phyloP scores from a whole-genome alignment of 108 stramenopile species.

The Stephanodiscus minutulus region DNA sequence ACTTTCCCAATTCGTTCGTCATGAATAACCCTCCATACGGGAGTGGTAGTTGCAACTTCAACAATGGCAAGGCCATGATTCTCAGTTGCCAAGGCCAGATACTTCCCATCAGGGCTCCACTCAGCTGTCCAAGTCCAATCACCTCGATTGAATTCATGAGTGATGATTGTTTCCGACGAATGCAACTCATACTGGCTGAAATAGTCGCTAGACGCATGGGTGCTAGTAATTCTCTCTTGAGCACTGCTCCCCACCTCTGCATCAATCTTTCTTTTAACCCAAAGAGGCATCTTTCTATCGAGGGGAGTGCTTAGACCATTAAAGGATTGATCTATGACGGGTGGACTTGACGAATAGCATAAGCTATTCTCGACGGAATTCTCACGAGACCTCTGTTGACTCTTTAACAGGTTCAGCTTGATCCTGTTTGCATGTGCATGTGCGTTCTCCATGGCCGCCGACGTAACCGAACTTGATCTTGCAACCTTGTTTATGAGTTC shows the following conservation, averaged over 20 bases:
- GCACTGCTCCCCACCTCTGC: conserved; percentile 2
- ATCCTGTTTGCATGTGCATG: conserved; percentile 23
- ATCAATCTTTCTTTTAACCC: conserved; percentile 24
- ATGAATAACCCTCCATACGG: conserved; percentile 64
- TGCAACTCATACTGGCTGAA: conserved; percentile 33
- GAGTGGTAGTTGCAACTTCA: conserved; percentile 49
- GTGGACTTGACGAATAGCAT: not conserved
- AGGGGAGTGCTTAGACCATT: not conserved
- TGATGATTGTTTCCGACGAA: conserved; percentile 27
- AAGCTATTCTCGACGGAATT: not conserved
- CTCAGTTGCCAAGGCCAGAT: conserved; percentile 69
- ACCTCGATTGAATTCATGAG: conserved; percentile 30
- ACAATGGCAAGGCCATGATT: conserved; percentile 71
- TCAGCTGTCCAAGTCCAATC: conserved; percentile 58
- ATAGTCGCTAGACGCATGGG: conserved; percentile 2
- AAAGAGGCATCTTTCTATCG: conserved; percentile 20
- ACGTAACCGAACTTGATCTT: not conserved
- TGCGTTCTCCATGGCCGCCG: conserved; percentile 19
- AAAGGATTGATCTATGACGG: not conserved
- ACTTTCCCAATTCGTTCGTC: conserved; percentile 48
- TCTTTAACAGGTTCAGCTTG: conserved; percentile 1
- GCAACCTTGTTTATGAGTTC: not conserved
- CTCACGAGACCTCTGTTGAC: not conserved
- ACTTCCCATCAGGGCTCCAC: conserved; percentile 75
- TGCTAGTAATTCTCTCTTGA: not conserved